Evolutionary conservation across 108 stramenopile species (phyloP).

Genomic region (Hondaea fermentalgiana): DNA sequence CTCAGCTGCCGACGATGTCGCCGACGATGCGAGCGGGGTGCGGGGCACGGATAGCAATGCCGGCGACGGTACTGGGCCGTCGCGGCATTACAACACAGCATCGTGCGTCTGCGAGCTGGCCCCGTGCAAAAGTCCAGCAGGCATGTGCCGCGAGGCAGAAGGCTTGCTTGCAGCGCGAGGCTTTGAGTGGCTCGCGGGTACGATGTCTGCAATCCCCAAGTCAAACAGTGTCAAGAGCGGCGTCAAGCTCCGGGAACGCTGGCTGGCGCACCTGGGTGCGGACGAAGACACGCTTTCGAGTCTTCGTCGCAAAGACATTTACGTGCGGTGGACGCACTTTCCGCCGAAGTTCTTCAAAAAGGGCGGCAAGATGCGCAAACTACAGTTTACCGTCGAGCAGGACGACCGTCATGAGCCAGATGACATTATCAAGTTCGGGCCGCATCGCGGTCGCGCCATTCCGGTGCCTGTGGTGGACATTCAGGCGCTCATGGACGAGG

Average conservation of each 20-base stretch:
- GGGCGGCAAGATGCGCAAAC: neutral
- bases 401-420: neutral
- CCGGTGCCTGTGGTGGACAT: neutral
- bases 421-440: neutral
- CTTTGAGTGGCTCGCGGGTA: neutral
- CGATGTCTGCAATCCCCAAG: neutral
- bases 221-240: neutral
- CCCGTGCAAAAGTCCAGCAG: neutral
- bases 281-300: neutral
- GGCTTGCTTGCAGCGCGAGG: neutral
- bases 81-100: neutral
- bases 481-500: neutral
- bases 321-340: conserved; percentile 7
- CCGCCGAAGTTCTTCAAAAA: neutral
- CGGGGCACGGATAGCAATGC: too few relatives aligned
- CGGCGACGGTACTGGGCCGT: neutral
- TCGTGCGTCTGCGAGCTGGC: neutral
- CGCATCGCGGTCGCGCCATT: neutral
- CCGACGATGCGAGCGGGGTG: too few relatives aligned
- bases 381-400: neutral
- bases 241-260: neutral
- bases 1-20: too few relatives aligned
- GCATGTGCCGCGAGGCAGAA: neutral
- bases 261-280: neutral
- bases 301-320: neutral